These are phyloP conservation scores for Verticillium longisporum DNA, from an alignment of 2,329 filamentous ascomycete genomes.

Conservation along the genomic window DNA sequence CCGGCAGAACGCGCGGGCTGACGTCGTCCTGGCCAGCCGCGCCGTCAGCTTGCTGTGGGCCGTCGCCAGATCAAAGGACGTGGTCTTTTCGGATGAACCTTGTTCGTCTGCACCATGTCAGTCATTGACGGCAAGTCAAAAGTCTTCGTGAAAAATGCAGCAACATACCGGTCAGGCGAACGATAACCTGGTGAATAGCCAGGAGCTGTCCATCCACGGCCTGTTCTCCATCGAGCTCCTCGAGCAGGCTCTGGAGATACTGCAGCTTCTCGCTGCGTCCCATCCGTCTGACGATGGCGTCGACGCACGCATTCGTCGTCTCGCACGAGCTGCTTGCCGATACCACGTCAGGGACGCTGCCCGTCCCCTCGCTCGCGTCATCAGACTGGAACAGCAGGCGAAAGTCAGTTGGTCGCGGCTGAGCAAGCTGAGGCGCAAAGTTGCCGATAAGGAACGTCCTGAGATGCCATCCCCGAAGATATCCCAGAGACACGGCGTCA, in stretches of 20 bases:
- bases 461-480: conserved; percentile 37
- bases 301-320: conserved; percentile 23
- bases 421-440: conserved; percentile 22
- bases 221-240: conserved; percentile 19
- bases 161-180: conserved; percentile 29
- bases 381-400: conserved; percentile 9
- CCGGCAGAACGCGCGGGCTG: conserved; percentile 25
- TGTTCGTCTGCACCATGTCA: conserved; percentile 3
- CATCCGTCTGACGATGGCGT: conserved; percentile 23
- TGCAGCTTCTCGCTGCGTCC: conserved; percentile 22
- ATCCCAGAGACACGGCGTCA: conserved; percentile 24
- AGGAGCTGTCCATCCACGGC: conserved; percentile 32
- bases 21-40: conserved; percentile 20
- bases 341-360: conserved; percentile 2
- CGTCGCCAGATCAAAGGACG: conserved; percentile 29
- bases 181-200: conserved; percentile 35
- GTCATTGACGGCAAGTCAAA: neutral
- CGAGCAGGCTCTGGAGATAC: conserved; percentile 32
- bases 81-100: conserved; percentile 8
- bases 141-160: neutral
- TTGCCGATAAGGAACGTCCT: conserved; percentile 34
- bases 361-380: neutral
- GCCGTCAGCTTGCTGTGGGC: conserved; percentile 33
- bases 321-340: conserved; percentile 3
- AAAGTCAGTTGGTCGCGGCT: conserved; percentile 25